These are phyloP conservation scores for Mortierella sp. DNA, from an alignment of 371 early-diverging fungal genomes.

Conservation along the genomic window DNA sequence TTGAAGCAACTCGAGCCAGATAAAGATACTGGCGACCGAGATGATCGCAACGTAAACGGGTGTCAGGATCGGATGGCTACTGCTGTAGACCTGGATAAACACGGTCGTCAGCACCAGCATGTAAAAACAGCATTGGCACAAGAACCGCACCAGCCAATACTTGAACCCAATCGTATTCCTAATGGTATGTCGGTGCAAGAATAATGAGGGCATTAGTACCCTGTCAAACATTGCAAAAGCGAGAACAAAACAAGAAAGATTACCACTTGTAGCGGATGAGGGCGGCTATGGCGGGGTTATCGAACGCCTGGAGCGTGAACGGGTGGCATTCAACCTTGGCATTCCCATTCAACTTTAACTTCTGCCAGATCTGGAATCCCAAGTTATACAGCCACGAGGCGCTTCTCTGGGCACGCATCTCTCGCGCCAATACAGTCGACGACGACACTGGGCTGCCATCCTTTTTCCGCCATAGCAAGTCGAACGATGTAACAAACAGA, in stretches of 20 bases:
- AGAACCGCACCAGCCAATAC: slow-evolving; percentile 29
- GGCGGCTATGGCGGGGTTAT: slow-evolving; percentile 37
- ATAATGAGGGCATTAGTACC: neutral
- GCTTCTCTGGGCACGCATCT: neutral
- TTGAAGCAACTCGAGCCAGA: slow-evolving; percentile 30
- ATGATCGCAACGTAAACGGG: slow-evolving; percentile 14
- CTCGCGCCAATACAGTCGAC: neutral
- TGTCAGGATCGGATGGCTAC: neutral
- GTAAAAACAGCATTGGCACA: slow-evolving; percentile 27
- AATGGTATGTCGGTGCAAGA: neutral
- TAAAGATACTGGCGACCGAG: slow-evolving; percentile 16
- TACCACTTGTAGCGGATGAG: slow-evolving; percentile 43
- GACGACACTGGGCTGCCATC: neutral
- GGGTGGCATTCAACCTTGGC: neutral
- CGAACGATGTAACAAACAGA: slow-evolving; percentile 24
- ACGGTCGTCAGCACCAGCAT: slow-evolving; percentile 15
- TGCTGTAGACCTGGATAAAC: slow-evolving; percentile 23
- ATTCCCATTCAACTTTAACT: neutral
- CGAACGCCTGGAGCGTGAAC: slow-evolving; percentile 12
- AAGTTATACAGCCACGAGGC: slow-evolving; percentile 9
- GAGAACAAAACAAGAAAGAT: neutral
- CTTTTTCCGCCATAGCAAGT: slow-evolving; percentile 19
- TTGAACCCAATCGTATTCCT: slow-evolving; percentile 37
- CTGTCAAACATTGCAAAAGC: neutral
- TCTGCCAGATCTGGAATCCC: slow-evolving; percentile 9